Evolutionary conservation across 129 eudicot species (phyloP).

Genomic region (Saposhnikovia divaricata): DNA sequence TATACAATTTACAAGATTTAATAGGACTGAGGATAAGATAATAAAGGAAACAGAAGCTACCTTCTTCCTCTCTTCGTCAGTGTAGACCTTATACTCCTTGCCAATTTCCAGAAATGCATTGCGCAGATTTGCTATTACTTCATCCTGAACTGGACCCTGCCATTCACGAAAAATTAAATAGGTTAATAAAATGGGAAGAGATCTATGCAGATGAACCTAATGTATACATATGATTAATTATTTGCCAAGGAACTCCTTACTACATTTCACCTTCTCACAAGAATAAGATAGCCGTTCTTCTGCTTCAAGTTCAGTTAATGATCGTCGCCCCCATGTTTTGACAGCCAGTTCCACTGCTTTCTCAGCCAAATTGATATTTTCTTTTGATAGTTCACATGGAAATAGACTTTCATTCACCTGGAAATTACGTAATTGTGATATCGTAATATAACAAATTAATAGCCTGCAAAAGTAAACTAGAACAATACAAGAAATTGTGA

Average conservation of each 20-base stretch:
- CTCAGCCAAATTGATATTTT: constrained; percentile 51
- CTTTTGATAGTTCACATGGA: constrained; percentile 74
- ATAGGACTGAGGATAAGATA: not conserved
- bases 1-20: not conserved
- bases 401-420: constrained; percentile 93
- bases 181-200: not conserved
- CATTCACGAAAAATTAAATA: constrained; percentile 10
- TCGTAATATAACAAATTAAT: not conserved
- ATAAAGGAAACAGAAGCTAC: constrained; percentile 23
- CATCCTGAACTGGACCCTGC: constrained; percentile 97
- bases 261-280: constrained; percentile 81
- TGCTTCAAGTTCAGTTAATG: constrained; percentile 93
- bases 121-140: constrained; percentile 79
- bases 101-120: constrained; percentile 69
- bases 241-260: not conserved
- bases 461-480: constrained; percentile 12
- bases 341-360: constrained; percentile 83
- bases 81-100: constrained; percentile 76
- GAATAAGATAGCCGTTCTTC: constrained; percentile 93
- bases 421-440: constrained; percentile 14
- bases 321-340: constrained; percentile 87
- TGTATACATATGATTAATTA: not conserved
- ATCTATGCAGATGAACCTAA: not conserved
- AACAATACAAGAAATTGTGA: not conserved
- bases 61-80: constrained; percentile 77